Evolutionary conservation across 805 yeast species (phyloP), one percentile per base, ranked within the genome.

Genomic region (Candida sakaeoensis): DNA sequence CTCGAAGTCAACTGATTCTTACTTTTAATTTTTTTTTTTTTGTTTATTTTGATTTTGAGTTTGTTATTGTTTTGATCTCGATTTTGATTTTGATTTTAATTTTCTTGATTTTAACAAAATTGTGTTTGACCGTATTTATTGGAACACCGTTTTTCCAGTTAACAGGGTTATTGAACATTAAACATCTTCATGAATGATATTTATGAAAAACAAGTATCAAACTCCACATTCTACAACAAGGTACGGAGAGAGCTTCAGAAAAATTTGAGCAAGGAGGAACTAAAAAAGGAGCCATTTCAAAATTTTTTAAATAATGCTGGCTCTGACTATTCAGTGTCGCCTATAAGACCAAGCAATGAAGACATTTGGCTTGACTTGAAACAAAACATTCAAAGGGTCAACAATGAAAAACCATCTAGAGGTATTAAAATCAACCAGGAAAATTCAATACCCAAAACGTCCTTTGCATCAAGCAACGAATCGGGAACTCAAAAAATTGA

Each of bases 41-140:
- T 32, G 4, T 32, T 32, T 32, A 17, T 32, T 32, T 32, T 32
- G 12, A 27, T 13, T n/a, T n/a, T n/a, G n/a, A n/a, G n/a, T n/a
- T n/a, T n/a, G n/a, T n/a, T n/a, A n/a, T n/a, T n/a, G n/a, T n/a
- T n/a, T n/a, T n/a, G n/a, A n/a, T n/a, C n/a, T n/a, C n/a, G n/a
- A n/a, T n/a, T n/a, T n/a, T n/a, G n/a, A n/a, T n/a, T n/a, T n/a
- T n/a, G n/a, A n/a, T n/a, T n/a, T n/a, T n/a, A n/a, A n/a, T n/a
- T n/a, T n/a, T n/a, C n/a, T n/a, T n/a, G n/a, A n/a, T n/a, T n/a
- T n/a, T n/a, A n/a, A n/a, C n/a, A n/a, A n/a, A n/a, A n/a, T n/a
- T n/a, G n/a, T n/a, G n/a, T n/a, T n/a, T n/a, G n/a, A n/a, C n/a
- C n/a, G n/a, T n/a, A n/a, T n/a, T n/a, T n/a, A n/a, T 27, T n/a